Base-by-base conservation (phyloP, 257 asterid species). In the Solanum neorickii region DNA sequence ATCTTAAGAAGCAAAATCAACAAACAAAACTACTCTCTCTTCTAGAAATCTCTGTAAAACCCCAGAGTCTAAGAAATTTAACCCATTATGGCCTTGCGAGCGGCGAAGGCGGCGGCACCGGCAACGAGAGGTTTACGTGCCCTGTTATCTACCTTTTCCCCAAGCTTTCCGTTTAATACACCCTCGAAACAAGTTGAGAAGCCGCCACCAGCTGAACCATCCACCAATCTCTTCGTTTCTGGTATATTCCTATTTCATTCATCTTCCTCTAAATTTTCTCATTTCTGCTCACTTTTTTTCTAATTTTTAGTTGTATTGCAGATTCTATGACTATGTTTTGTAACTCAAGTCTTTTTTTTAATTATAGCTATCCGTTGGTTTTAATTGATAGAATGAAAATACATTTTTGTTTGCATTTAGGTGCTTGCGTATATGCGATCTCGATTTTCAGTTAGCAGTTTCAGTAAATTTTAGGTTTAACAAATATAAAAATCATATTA, bases 161-260 rank as follows among this genome's bases (percentile, higher is more conserved):
- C 92, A 35, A 91, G 90, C 83, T 92, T 91, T 59, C 94, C 95
- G 1, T 94, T 93, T 90, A 91, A 86, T 87, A 56, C 89, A 2
- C 97, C 95, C 0, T 91, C 88, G 60, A 18, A 91, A 23, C 91
- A 88, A 15, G 92, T 85, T 56, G 94, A 93, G 73, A 93, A 93
- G 93, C 94, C 93, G 72, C 96, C 98, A 74, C 92, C 96, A 0
- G 97, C 98, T 56, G 98, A 95, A 42, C 98, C 98, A 52, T 94
- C 97, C 37, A 90, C 92, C 89, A 95, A 95, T 91, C 98, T 96
- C 87, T 96, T 96, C 92, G 94, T 96, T 83, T 95, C 98, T 29
- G 99, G 98, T 91, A 86, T 37, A 1, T 72, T 8, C 27, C 47
- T 21, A 47, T 7, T 52, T 12, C 8, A 76, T 29, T 66, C 20